Evolutionary conservation across 2,329 filamentous ascomycete genomes (phyloP).

Genomic region (Xylariaceae sp.): DNA sequence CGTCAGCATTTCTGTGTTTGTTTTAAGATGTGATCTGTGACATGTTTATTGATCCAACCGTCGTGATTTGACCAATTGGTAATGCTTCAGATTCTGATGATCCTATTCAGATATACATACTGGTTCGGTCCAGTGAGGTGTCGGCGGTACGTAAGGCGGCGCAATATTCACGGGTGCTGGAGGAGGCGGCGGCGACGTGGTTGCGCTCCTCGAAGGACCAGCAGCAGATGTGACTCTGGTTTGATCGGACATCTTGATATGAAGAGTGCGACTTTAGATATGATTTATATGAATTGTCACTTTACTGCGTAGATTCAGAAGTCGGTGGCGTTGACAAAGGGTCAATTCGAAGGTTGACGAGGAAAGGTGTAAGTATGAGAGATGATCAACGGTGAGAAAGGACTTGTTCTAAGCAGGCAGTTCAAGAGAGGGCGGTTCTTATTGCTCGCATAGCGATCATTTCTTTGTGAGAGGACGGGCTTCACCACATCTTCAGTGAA

Average conservation of each 20-base stretch:
- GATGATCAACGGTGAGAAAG: neutral
- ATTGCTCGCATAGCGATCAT: neutral
- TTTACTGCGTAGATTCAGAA: neutral
- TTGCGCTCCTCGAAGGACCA: neutral
- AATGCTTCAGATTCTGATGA: neutral
- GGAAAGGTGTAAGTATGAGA: neutral
- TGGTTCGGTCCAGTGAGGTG: slow-evolving; percentile 18
- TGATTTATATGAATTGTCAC: no score
- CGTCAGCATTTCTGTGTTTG: slow-evolving; percentile 8
- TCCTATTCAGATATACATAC: slow-evolving; percentile 9
- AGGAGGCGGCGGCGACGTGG: neutral
- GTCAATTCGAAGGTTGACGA: neutral
- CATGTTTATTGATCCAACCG: neutral
- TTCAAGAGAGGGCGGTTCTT: neutral
- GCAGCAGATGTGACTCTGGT: neutral
- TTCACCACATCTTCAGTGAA: neutral
- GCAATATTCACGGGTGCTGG: slow-evolving; percentile 13
- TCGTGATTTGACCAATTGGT: neutral
- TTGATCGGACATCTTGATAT: neutral
- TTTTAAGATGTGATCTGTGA: neutral
- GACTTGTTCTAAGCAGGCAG: neutral
- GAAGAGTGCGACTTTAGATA: neutral
- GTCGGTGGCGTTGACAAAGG: neutral
- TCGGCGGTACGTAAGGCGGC: slow-evolving; percentile 1
- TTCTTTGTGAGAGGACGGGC: neutral